Evolutionary conservation across 108 stramenopile species (phyloP), one percentile per base, ranked within the genome.

Genomic region (Hondaea fermentalgiana): DNA sequence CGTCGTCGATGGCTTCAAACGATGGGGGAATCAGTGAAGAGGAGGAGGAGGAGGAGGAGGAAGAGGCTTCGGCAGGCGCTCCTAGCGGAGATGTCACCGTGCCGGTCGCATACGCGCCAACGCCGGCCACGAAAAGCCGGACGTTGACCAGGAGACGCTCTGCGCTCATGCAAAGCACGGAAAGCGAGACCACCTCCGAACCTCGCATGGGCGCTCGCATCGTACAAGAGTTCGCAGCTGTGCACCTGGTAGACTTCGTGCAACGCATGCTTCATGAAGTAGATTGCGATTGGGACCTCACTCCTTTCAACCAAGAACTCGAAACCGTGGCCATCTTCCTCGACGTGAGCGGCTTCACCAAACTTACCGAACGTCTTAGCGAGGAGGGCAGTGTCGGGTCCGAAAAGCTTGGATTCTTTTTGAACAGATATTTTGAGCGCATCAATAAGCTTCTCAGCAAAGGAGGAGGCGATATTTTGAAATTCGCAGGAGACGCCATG

Each of bases 401-500:
- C 49, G 93, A 94, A 69, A 91, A 92, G 45, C 60, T 94, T 59
- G 92, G 92, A 5, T 90, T 60, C 51, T 91, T 90, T 58, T 72
- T 94, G 45, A 94, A 94, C 87, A 88, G 91, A 23, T 94, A 94
- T 91, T 93, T 94, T 57, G 88, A 51, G 21, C 89, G 92, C 53
- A 93, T 94, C 93, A 91, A 91, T n/a, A 88, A 91, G 5, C 53
- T 92, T 60, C 92, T 94, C 58, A 90, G 92, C n/a, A 60, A 59
- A 16, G 91, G 91, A 19, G 94, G 94, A 5, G 94, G 94, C 5
- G 94, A 94, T 59, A 90, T 94, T 4, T 91, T 93, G 88, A 94
- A 94, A 90, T 93, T 94, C 64, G 94, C 93, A 17, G 94, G 94
- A 12, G 94, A 94, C 53, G 94, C 94, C 5, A 64, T 93, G 91